Percentiles rank a stretch among this genome's conserved stretches.
Evolutionary conservation across 2,329 filamentous ascomycete species (phyloP).

Genomic region (Colletotrichum musae): DNA sequence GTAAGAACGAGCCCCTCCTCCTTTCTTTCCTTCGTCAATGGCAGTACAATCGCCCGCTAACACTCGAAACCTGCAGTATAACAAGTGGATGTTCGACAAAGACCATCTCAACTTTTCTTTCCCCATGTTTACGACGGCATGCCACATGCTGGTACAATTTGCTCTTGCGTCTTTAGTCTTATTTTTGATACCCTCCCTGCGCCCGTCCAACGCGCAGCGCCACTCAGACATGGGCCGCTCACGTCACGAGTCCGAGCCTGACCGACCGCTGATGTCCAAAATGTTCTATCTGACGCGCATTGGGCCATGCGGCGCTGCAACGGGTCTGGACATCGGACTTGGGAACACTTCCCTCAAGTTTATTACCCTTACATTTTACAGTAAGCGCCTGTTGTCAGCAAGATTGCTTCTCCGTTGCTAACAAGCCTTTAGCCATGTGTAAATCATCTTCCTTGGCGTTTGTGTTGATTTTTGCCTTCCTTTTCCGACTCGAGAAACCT

Average conservation of each 20-base stretch:
- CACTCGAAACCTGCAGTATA: slow-evolving; percentile 76
- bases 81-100: slow-evolving; percentile 99
- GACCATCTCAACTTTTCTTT: slow-evolving; percentile 91
- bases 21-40: slow-evolving; percentile 15
- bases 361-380: slow-evolving; percentile 97
- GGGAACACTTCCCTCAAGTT: slow-evolving; percentile 97
- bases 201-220: slow-evolving; percentile 70
- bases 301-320: slow-evolving; percentile 91
- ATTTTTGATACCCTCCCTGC: slow-evolving; percentile 85
- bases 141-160: slow-evolving; percentile 98
- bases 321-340: slow-evolving; percentile 93
- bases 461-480: slow-evolving; percentile 93
- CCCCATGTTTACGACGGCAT: slow-evolving; percentile 92
- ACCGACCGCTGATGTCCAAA: slow-evolving; percentile 81
- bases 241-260: slow-evolving; percentile 68
- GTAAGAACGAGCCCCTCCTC: slow-evolving; percentile 64
- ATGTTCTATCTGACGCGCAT: slow-evolving; percentile 94
- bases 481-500: slow-evolving; percentile 90
- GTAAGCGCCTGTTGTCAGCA: slow-evolving; percentile 58
- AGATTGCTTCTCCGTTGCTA: slow-evolving; percentile 40
- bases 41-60: slow-evolving; percentile 41
- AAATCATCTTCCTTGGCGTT: slow-evolving; percentile 97
- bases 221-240: slow-evolving; percentile 65
- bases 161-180: slow-evolving; percentile 82
- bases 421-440: slow-evolving; percentile 81